Percentiles rank a stretch among this genome's conserved stretches.
phyloP scores from a whole-genome alignment of 2,329 filamentous ascomycete genomes.

The Trichophyton benhamiae region DNA sequence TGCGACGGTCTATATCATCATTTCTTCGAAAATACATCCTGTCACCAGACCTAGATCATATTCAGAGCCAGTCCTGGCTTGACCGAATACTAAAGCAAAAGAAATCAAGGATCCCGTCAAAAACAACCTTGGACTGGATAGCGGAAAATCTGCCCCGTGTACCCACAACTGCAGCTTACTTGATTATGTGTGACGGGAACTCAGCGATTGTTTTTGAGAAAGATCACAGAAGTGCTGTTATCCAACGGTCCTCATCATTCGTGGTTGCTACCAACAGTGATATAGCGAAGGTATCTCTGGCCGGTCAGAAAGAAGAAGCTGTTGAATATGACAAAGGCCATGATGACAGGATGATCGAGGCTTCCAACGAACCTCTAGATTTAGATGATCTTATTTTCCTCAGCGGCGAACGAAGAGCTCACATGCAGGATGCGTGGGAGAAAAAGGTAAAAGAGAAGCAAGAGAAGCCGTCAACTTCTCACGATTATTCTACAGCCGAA shows the following conservation, averaged over 20 bases:
- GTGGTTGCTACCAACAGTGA: constrained; percentile 49
- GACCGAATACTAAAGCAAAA: background rate
- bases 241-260: constrained; percentile 39
- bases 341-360: constrained; percentile 12
- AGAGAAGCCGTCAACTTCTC: background rate
- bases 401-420: constrained; percentile 24
- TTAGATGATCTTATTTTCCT: constrained; percentile 23
- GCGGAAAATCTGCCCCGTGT: constrained; percentile 24
- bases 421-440: constrained; percentile 31
- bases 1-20: constrained; percentile 42
- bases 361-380: constrained; percentile 11
- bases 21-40: constrained; percentile 36
- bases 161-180: constrained; percentile 44
- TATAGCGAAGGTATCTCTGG: constrained; percentile 14
- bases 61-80: background rate
- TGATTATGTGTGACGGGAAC: constrained; percentile 42
- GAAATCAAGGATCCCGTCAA: background rate
- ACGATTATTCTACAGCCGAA: constrained; percentile 7
- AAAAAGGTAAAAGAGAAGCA: constrained; percentile 15
- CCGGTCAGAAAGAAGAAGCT: background rate
- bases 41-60: constrained; percentile 13
- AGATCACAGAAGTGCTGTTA: constrained; percentile 37
- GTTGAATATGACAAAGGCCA: background rate
- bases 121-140: constrained; percentile 18
- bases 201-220: constrained; percentile 44